Evolutionary conservation across 371 early-diverging fungal genomes (phyloP), one percentile per base, ranked within the genome.

Genomic region (Mucor circinelloides): DNA sequence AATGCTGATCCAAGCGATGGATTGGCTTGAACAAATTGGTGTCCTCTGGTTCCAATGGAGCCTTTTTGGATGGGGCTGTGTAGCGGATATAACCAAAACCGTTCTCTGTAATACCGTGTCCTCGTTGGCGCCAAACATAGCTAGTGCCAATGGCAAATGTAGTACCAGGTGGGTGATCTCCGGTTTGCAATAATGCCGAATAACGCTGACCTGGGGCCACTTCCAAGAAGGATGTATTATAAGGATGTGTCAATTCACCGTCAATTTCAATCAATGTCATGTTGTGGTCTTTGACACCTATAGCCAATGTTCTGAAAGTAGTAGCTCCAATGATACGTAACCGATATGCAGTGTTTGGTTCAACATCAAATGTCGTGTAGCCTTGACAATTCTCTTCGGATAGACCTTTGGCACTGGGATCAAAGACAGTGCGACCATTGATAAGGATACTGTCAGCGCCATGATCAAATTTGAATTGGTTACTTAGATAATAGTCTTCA

Each of bases 231-330:
- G 59, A 63, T 2, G 68, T 68, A 3, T 66, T 23, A 19, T 58
- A 71, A 4, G 75, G 76, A 13, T 76, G 28, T 0, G 66, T 60
- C 32, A 70, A 55, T 36, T 66, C 68, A n/a, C 84, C 84, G 55
- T 83, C 84, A 0, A 79, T 75, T 63, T 82, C 82, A 28, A 82
- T 82, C 13, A 82, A 56, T 0, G 84, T 84, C 77, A 84, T 73
- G 10, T 64, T 71, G 40, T 84, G 84, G 0, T 69, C 56, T 9
- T 75, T 74, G 58, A 84, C 78, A n/a, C 71, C 71, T 10, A 81
- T 52, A 30, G 75, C 74, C 5, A 81, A 34, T 8, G 77, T 68
- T n/a, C 73, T 27, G 23, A 78, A 80, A 1, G 69, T 72, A 15
- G 68, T 67, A 5, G 66, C 60, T 9, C 83, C 83, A 68, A 82